Base-by-base conservation (phyloP, 768 basidiomycete genomes). In the Lactarius psammicola region DNA sequence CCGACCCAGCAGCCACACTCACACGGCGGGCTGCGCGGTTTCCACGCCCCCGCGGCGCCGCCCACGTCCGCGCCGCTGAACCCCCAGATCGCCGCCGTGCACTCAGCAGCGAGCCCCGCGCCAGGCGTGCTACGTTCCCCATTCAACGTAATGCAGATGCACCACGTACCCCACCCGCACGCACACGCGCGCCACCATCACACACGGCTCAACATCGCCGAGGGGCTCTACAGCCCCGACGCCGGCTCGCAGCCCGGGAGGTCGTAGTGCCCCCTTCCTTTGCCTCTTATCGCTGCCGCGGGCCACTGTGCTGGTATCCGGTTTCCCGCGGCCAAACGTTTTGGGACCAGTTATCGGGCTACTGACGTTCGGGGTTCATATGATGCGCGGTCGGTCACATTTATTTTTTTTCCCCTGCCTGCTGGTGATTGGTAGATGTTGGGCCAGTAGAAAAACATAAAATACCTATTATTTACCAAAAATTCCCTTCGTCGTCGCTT, bases 101-200 rank as follows among this genome's bases (percentile, higher is more conserved):
- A 60, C 49, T 31, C 64, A 33, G n/a, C 55, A 15, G 62, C 59
- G 55, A 55, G 63, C 59, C 46, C 57, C 23, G 60, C 57, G 38
- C 58, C 62, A 56, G 58, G 59, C 81, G 78, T 82, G 2, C 77
- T 89, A 33, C 85, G 82, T 61, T 76, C 85, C n/a, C 83, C 87
- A 20, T 90, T 87, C 72, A 75, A 82, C 17, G 73, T 80, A 6
- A 72, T 80, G 28, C 87, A 84, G 72, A 88, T 92, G 87, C 89
- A 91, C 70, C 90, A 90, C 68, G 87, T 91, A 54, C 87, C 89
- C 1, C 89, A 90, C 68, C 88, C 89, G 2, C 89, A 90, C 64
- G 87, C 88, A 0, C 89, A 91, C 70, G 86, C 89, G 0, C 83
- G 88, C 38, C 87, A 89, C 68, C 89, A 87, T 68, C 86, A 87